Evolutionary conservation across 2,329 filamentous ascomycete genomes (phyloP).

Genomic region (Trichothecium sympodiale): DNA sequence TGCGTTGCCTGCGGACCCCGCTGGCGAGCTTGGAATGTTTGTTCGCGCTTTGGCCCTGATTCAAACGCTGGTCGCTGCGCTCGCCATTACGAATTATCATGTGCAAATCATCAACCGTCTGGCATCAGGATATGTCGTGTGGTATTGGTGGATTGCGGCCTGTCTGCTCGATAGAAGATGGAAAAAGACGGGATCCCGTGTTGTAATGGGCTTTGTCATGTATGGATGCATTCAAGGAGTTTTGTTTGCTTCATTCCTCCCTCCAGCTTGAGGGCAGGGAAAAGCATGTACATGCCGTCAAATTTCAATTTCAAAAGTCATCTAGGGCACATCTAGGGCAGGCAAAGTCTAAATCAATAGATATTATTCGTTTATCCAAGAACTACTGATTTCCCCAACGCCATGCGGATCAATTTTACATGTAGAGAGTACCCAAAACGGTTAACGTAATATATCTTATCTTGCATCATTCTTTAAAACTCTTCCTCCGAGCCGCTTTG

Average conservation of each 20-base stretch:
- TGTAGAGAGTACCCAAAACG: too few relatives aligned
- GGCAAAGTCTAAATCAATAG: too few relatives aligned
- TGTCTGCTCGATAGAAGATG: slow-evolving; percentile 23
- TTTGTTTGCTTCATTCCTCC: slow-evolving; percentile 82
- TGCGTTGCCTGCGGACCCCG: not conserved
- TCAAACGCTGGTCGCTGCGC: slow-evolving; percentile 59
- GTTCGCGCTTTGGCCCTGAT: slow-evolving; percentile 53
- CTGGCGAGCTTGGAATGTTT: slow-evolving; percentile 15
- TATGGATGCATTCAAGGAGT: slow-evolving; percentile 77
- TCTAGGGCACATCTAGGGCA: too few relatives aligned
- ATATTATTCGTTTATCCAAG: too few relatives aligned
- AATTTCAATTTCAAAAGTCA: not conserved
- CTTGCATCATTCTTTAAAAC: slow-evolving; percentile 23
- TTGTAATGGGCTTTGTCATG: slow-evolving; percentile 61
- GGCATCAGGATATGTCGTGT: slow-evolving; percentile 77
- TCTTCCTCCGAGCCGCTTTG: slow-evolving; percentile 62
- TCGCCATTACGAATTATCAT: slow-evolving; percentile 74
- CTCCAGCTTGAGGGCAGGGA: slow-evolving; percentile 37
- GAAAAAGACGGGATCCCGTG: slow-evolving; percentile 18
- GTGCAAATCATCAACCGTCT: slow-evolving; percentile 89
- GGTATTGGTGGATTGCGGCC: slow-evolving; percentile 72
- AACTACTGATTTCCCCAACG: not conserved
- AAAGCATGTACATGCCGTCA: not conserved
- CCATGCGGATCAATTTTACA: not conserved
- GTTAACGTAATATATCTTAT: too few relatives aligned